Base-by-base conservation (phyloP, 2,329 filamentous ascomycete species). In the Bretziella fagacearum region DNA sequence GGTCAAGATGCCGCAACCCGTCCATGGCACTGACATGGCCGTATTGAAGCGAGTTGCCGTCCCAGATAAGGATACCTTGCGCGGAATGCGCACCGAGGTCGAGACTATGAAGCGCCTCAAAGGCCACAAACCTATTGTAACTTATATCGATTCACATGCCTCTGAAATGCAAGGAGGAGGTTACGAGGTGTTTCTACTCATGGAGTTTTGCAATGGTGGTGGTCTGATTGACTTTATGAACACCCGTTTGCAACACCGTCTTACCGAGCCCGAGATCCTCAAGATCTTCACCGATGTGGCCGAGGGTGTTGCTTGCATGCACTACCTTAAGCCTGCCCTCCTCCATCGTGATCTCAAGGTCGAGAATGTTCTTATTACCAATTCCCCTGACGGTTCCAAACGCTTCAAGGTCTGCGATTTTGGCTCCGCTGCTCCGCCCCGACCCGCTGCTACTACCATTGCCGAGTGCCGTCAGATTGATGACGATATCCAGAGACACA, bases 51-150 rank as follows among this genome's bases (percentile, higher is more conserved):
- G 91, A 59, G 91, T 98, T 50, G 91, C 91, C 29, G 91, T 96
- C 45, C 86, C 91, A 26, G 91, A 98, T 65, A 95, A 93, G 70
- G 84, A 93, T 54, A 77, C 89, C 50, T 70, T 98, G 65, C 83
- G 84, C 53, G 87, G 84, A 63, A 96, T 98, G 91, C 79, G 91
- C 62, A 96, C 80, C 55, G 91, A 98, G 70, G 91, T 98, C 56
- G 91, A 98, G 67, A 98, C 91, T 11, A 98, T 98, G 91, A 98
- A 98, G 77, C 87, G 91, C 64, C 73, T 98, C 56, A 94, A 94
- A 69, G 91, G 91, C 49, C 91, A 96, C 71, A 78, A 79, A 53
- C 81, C 91, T 56, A 96, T 98, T 59, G 91, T 98, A 57, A 95
- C 82, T 50, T 98, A 98, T 65, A 87, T 96, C 61, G 91, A 98